Conservation (phyloP, 257 asterid genomes). For the Nicotiana obtusifolia region DNA sequence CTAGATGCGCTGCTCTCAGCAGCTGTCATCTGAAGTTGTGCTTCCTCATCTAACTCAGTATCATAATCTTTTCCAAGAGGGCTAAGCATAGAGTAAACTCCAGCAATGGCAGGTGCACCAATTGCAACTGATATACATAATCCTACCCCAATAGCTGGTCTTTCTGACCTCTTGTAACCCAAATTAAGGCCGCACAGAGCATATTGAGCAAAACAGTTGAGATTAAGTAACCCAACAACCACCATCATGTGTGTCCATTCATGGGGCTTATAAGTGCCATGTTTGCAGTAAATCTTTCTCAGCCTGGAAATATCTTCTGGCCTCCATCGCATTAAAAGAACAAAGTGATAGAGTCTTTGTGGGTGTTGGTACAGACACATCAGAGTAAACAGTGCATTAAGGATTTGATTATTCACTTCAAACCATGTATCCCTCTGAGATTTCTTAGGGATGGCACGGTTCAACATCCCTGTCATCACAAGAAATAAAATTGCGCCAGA, state of each 20-base stretch:
- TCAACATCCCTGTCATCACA: slow-evolving; percentile 88
- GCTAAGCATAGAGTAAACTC: slow-evolving; percentile 63
- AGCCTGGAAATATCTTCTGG: slow-evolving; percentile 51
- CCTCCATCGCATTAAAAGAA: slow-evolving; percentile 61
- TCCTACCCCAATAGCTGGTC: slow-evolving; percentile 81
- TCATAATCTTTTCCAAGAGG: slow-evolving; percentile 78
- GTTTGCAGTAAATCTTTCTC: slow-evolving; percentile 60
- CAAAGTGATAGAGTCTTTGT: slow-evolving; percentile 58
- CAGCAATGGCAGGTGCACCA: slow-evolving; percentile 78
- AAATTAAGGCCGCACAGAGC: slow-evolving; percentile 72
- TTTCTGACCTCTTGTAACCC: slow-evolving; percentile 60
- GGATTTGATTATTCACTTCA: slow-evolving; percentile 86
- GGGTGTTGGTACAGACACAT: slow-evolving; percentile 92
- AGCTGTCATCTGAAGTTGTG: slow-evolving; percentile 33
- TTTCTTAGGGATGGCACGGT: slow-evolving; percentile 64
- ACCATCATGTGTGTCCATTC: slow-evolving; percentile 93
- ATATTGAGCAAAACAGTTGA: slow-evolving; percentile 77
- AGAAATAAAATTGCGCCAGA: slow-evolving; percentile 85
- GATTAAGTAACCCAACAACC: slow-evolving; percentile 53
- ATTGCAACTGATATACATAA: slow-evolving; percentile 54
- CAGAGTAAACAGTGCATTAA: slow-evolving; percentile 78
- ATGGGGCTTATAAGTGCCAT: slow-evolving; percentile 67
- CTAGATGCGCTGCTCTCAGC: slow-evolving; percentile 31
- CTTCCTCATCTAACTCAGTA: slow-evolving; percentile 50
- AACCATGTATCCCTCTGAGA: slow-evolving; percentile 76